These are phyloP conservation scores for Kernera saxatilis DNA, from an alignment of 345 rosid genomes.

Conservation along the genomic window DNA sequence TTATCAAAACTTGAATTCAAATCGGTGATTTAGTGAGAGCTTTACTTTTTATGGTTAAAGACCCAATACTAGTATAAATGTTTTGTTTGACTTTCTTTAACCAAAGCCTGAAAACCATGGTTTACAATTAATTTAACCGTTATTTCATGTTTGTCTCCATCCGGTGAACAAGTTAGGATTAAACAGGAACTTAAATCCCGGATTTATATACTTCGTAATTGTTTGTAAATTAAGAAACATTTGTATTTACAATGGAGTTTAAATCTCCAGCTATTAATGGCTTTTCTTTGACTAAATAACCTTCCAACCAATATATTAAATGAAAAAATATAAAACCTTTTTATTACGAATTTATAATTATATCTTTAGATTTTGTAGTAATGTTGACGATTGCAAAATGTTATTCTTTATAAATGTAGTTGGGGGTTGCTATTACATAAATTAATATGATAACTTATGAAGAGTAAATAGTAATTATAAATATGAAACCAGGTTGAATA, in stretches of 20 bases:
- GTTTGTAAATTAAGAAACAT: slow-evolving; percentile 13
- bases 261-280: slow-evolving; percentile 20
- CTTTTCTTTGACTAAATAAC: slow-evolving; percentile 30
- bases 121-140: slow-evolving; percentile 3
- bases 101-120: slow-evolving; percentile 6
- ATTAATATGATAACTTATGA: slow-evolving; percentile 7
- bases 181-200: slow-evolving; percentile 7
- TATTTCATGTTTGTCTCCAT: slow-evolving; percentile 1
- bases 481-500: slow-evolving; percentile 5
- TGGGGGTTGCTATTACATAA: slow-evolving; percentile 23
- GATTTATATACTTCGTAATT: not conserved
- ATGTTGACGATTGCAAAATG: slow-evolving; percentile 16
- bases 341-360: not conserved
- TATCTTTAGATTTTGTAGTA: not conserved
- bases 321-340: slow-evolving; percentile 4
- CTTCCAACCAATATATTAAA: slow-evolving; percentile 25
- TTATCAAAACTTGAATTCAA: not conserved
- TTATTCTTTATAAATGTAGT: slow-evolving; percentile 16
- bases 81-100: slow-evolving; percentile 10
- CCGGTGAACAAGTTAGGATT: slow-evolving; percentile 8
- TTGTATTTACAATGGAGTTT: not conserved
- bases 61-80: not conserved
- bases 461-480: slow-evolving; percentile 8
- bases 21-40: not conserved
- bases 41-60: not conserved